A percentile compares a stretch with the other conserved stretches of the same genome.
Evolutionary conservation across 805 yeast genomes (phyloP).

Genomic region (Myxozyma kluyveri): DNA sequence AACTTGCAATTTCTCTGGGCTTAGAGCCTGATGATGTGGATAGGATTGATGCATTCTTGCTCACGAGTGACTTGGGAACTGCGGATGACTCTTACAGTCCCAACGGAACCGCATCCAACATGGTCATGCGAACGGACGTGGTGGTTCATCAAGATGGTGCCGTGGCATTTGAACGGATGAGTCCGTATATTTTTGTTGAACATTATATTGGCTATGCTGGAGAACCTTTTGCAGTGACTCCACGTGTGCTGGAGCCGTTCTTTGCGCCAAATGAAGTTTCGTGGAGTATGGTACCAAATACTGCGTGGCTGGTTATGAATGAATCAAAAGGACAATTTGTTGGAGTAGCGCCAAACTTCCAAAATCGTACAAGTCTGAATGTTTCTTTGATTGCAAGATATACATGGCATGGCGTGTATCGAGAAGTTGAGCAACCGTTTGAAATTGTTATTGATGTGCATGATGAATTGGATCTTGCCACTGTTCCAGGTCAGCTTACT

Average conservation of each 20-base stretch:
- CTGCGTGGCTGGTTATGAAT: conserved; percentile 19
- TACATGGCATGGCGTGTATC: conserved; percentile 14
- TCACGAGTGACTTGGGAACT: conserved; percentile 12
- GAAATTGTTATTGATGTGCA: conserved; percentile 10
- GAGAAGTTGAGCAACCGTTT: conserved; percentile 16
- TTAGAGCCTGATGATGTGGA: conserved; percentile 1
- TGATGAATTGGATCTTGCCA: conserved; percentile 11
- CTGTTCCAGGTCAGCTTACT: conserved; percentile 11
- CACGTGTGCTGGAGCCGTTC: conserved; percentile 17
- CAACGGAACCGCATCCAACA: conserved; percentile 6
- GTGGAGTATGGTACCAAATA: conserved; percentile 13
- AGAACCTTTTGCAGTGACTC: conserved; percentile 5
- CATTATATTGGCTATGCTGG: conserved; percentile 11
- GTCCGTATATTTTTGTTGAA: conserved; percentile 13
- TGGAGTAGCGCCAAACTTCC: conserved; percentile 19
- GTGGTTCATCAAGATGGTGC: background rate
- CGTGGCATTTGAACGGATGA: conserved; percentile 2
- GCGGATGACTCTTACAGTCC: conserved; percentile 3
- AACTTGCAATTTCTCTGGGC: conserved; percentile 1
- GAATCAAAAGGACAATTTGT: conserved; percentile 1
- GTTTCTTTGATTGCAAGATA: conserved; percentile 11
- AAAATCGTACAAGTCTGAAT: conserved; percentile 8
- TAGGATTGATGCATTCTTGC: conserved; percentile 12
- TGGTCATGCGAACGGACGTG: conserved; percentile 12
- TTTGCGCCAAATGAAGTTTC: conserved; percentile 7